Percentiles rank a stretch among this genome's conserved stretches.
Evolutionary conservation across 2,329 filamentous ascomycete species (phyloP).

Genomic region (Huntiella bhutanensis): DNA sequence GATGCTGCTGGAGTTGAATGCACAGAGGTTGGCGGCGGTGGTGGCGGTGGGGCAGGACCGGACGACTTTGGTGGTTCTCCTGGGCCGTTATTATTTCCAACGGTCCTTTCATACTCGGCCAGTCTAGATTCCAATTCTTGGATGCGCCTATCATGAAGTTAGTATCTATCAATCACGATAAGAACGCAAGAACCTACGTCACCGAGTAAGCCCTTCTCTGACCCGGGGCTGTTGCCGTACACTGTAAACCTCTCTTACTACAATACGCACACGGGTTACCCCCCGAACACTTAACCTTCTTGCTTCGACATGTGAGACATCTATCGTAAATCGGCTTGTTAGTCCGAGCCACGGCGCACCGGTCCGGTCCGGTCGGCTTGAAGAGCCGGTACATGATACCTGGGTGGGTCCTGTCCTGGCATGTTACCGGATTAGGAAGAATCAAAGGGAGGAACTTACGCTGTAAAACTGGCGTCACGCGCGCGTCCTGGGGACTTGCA

Average conservation of each 20-base stretch:
- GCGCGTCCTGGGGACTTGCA: constrained; percentile 25
- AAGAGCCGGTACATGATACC: too few species aligned
- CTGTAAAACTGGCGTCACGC: constrained; percentile 31
- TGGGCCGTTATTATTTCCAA: not conserved
- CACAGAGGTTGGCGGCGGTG: not conserved
- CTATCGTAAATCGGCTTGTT: constrained; percentile 1
- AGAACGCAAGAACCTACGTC: constrained; percentile 8
- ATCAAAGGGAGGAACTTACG: constrained; percentile 17
- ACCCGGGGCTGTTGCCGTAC: constrained; percentile 8
- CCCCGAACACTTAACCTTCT: constrained; percentile 12
- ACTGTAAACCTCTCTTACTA: constrained; percentile 9
- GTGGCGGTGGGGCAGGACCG: not conserved
- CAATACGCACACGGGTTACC: constrained; percentile 10
- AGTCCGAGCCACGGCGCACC: too few species aligned
- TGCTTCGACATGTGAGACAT: constrained; percentile 11
- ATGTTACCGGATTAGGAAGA: not conserved
- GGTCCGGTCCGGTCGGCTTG: too few species aligned
- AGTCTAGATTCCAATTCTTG: constrained; percentile 13
- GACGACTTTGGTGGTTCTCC: not conserved
- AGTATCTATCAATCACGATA: not conserved
- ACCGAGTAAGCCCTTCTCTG: constrained; percentile 10
- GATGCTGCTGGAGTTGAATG: not conserved
- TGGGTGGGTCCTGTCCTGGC: not conserved
- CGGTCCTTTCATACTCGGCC: constrained; percentile 12
- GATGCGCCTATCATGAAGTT: constrained; percentile 8